Base-by-base conservation (phyloP, 345 rosid genomes). In the Physaria fendleri region DNA sequence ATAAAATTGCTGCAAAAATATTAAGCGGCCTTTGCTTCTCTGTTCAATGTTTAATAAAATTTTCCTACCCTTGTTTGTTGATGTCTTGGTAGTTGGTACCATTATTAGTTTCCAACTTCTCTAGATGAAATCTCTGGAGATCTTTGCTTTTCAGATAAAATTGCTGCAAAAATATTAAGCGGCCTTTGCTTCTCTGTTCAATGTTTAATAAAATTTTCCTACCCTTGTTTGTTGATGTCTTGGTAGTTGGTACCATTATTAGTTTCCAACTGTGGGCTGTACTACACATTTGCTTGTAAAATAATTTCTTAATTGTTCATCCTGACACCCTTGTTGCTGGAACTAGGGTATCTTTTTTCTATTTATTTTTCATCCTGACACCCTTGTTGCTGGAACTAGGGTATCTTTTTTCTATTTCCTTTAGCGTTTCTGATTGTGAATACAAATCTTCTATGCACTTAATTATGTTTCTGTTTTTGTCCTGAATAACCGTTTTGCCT, bases 311-410 rank as follows among this genome's bases (percentile, higher is more conserved):
- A 45, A 68, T 93, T 62, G 78, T 93, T 79, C 95, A 93, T 71
- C 99, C 99, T 46, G 82, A 89, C 69, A 70, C 86, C 69, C 74
- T 93, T 52, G 68, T 89, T 74, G 85, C 99, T 71, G 97, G 99
- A 77, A 93, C 97, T 53, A 80, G 84, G 85, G 99, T 93, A 78
- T 66, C 35, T 48, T 35, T 27, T 41, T 48, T 22, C 32, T 41
- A 37, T 49, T 33, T 35, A 25, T 17, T 25, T 40, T 4, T n/a
- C n/a, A n/a, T n/a, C n/a, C n/a, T n/a, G n/a, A n/a, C 69, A 70
- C 86, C 69, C 74, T 93, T 52, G 68, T 89, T 74, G 85, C 99
- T 71, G 97, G 99, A 77, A 93, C 97, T 53, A 80, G 84, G 85
- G 99, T 93, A 78, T 66, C 35, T 48, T 35, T 27, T 41, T 48